Conservation (phyloP, 1,284 basidiomycete species). For the Puccinia hordei region DNA sequence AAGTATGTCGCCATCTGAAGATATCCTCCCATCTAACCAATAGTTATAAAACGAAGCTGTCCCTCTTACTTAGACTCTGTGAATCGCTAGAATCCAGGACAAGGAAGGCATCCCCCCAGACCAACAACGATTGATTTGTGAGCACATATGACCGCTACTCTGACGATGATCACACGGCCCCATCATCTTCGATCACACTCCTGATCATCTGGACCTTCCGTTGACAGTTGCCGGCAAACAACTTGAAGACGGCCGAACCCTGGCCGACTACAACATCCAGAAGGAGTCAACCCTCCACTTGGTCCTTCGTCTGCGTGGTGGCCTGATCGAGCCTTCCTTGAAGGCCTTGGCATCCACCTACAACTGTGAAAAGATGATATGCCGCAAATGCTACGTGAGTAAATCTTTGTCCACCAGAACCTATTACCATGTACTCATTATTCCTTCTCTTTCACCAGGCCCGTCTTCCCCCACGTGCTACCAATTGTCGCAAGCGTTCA, state of each 20-base stretch:
- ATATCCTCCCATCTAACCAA: neutral
- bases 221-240: conserved; percentile 61
- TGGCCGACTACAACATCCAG: conserved; percentile 61
- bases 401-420: conserved; percentile 71
- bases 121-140: conserved; percentile 90
- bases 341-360: conserved; percentile 92
- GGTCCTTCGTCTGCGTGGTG: conserved; percentile 77
- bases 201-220: neutral
- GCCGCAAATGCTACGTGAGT: conserved; percentile 99
- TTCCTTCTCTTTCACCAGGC: conserved; percentile 46
- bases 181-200: neutral
- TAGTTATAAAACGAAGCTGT: neutral
- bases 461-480: conserved; percentile 55
- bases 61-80: neutral
- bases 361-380: conserved; percentile 77
- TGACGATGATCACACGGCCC: neutral
- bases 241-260: conserved; percentile 62
- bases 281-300: conserved; percentile 60
- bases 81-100: conserved; percentile 63
- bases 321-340: conserved; percentile 97
- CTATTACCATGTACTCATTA: conserved; percentile 96
- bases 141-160: neutral
- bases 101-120: conserved; percentile 81
- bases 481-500: conserved; percentile 60
- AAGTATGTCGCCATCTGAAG: conserved; percentile 12